Conservation (phyloP, 2,329 filamentous ascomycete species). For the Cryphonectria parasitica region DNA sequence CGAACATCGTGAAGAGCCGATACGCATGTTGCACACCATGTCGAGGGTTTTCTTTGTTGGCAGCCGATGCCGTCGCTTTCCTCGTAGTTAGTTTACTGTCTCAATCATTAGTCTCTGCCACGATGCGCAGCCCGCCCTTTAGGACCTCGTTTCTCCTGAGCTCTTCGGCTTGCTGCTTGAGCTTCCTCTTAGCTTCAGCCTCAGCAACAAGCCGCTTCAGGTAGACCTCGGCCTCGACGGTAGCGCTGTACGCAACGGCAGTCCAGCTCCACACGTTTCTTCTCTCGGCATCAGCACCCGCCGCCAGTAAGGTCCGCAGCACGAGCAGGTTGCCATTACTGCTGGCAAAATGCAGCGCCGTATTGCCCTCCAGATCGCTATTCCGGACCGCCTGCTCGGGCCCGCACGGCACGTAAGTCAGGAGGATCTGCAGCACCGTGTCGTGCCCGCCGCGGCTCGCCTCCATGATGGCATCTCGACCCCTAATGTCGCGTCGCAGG, state of each 20-base stretch:
- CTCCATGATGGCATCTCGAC: slow-evolving; percentile 74
- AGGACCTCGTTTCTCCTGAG: slow-evolving; percentile 49
- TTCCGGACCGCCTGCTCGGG: slow-evolving; percentile 57
- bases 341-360: slow-evolving; percentile 83
- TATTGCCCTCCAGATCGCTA: slow-evolving; percentile 77
- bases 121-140: slow-evolving; percentile 47
- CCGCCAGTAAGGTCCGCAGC: slow-evolving; percentile 74
- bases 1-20: not conserved
- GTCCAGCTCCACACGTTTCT: slow-evolving; percentile 81
- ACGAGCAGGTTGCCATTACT: slow-evolving; percentile 80
- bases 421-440: slow-evolving; percentile 65
- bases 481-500: slow-evolving; percentile 65
- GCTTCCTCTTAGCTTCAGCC: slow-evolving; percentile 63
- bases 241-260: slow-evolving; percentile 80
- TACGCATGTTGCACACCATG: not conserved
- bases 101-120: slow-evolving; percentile 39
- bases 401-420: slow-evolving; percentile 63
- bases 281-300: slow-evolving; percentile 74
- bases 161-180: slow-evolving; percentile 43
- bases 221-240: slow-evolving; percentile 82
- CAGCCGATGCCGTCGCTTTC: not conserved
- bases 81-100: not conserved
- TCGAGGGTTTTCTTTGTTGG: no score
- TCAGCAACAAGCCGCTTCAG: slow-evolving; percentile 77
- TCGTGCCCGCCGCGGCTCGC: slow-evolving; percentile 65